Conservation (phyloP, 371 early-diverging fungal genomes). For the Rhizopus arrhizus region DNA sequence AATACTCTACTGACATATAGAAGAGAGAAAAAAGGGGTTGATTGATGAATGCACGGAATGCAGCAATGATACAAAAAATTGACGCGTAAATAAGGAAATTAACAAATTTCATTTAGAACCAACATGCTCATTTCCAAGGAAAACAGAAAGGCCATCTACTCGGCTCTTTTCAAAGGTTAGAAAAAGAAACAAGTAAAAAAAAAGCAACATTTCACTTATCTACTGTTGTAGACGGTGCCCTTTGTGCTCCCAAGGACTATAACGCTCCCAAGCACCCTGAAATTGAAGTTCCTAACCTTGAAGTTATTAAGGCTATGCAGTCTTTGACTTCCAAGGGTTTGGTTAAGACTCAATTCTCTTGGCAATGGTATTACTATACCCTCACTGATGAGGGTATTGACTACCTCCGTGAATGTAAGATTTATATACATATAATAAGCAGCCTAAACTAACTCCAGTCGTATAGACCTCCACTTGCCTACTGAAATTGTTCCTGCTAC, state of each 20-base stretch:
- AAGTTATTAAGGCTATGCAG: slow-evolving; percentile 98
- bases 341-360: slow-evolving; percentile 97
- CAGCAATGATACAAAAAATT: background rate
- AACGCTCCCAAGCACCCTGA: slow-evolving; percentile 94
- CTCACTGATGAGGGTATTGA: slow-evolving; percentile 97
- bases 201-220: slow-evolving; percentile 20
- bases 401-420: slow-evolving; percentile 89
- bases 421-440: too few relatives aligned
- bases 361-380: slow-evolving; percentile 99
- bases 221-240: slow-evolving; percentile 85
- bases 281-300: slow-evolving; percentile 95
- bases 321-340: slow-evolving; percentile 93
- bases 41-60: background rate
- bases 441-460: background rate
- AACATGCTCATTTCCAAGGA: slow-evolving; percentile 95
- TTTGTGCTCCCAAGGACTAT: slow-evolving; percentile 98
- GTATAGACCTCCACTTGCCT: slow-evolving; percentile 88
- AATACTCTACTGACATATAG: background rate
- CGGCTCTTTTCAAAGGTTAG: slow-evolving; percentile 86
- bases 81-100: background rate
- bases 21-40: background rate
- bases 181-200: background rate
- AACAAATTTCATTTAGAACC: slow-evolving; percentile 23
- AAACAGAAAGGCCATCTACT: slow-evolving; percentile 95
- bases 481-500: slow-evolving; percentile 96